These are phyloP conservation scores for Xylariaceae sp. DNA, from an alignment of 2,329 filamentous ascomycete genomes.

Conservation along the genomic window DNA sequence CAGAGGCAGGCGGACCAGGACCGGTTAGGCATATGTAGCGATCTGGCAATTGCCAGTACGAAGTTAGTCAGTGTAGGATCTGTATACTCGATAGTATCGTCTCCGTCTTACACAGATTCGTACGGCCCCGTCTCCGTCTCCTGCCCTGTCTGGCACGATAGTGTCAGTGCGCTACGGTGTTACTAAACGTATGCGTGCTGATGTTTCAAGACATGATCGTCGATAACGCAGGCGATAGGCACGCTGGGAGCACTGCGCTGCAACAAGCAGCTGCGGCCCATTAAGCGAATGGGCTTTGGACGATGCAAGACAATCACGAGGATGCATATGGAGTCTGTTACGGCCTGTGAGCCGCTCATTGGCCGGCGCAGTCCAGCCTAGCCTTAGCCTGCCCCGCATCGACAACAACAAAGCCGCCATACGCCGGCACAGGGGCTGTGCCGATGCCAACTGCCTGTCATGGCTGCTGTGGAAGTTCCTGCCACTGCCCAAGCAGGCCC, in stretches of 20 bases:
- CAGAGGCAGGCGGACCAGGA: too few species aligned
- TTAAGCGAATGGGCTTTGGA: constrained; percentile 20
- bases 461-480: too few species aligned
- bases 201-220: not conserved
- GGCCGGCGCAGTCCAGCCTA: constrained; percentile 15
- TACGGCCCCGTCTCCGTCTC: too few species aligned
- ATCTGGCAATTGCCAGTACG: too few species aligned
- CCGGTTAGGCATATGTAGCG: too few species aligned
- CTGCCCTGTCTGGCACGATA: not conserved
- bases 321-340: constrained; percentile 1
- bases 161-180: too few species aligned
- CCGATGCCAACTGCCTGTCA: not conserved
- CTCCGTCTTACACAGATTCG: too few species aligned
- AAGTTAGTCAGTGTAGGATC: too few species aligned
- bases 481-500: too few species aligned
- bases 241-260: not conserved
- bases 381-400: constrained; percentile 20
- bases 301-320: constrained; percentile 17
- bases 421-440: not conserved
- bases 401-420: constrained; percentile 1
- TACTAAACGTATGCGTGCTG: not conserved
- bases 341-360: constrained; percentile 9
- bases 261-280: constrained; percentile 1
- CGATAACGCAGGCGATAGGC: not conserved
- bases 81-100: too few species aligned